A percentile compares a stretch with the other conserved stretches of the same genome.
phyloP scores from a whole-genome alignment of 192 early-diverging fungal genomes.

The Glomus cerebriforme region DNA sequence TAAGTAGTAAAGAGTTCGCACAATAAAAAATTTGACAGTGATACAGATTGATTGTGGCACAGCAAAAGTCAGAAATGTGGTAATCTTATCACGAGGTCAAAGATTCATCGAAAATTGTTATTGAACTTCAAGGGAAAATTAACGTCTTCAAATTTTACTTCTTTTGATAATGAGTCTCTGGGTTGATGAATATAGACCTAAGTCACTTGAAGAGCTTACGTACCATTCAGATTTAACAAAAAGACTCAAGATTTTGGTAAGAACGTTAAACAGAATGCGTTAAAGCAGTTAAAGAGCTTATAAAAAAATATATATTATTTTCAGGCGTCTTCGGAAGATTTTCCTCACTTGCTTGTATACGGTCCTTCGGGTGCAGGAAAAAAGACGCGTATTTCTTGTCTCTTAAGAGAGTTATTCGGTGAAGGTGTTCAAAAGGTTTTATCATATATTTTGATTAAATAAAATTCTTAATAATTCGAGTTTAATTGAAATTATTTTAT shows the following conservation, averaged over 20 bases:
- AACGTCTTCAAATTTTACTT: too few species aligned
- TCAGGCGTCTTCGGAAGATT: slow-evolving; percentile 70
- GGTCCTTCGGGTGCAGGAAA: slow-evolving; percentile 97
- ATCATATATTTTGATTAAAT: background rate
- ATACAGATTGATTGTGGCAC: too few species aligned
- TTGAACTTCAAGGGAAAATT: too few species aligned
- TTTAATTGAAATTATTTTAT: background rate
- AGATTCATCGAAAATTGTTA: too few species aligned
- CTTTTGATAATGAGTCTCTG: background rate
- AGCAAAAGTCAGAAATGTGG: too few species aligned
- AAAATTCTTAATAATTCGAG: background rate
- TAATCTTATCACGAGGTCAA: too few species aligned
- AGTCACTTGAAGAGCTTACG: background rate
- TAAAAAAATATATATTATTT: background rate
- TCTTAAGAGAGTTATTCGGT: slow-evolving; percentile 89
- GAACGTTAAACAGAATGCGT: too few species aligned
- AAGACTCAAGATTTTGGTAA: background rate
- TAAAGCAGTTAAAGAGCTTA: too few species aligned
- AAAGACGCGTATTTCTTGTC: slow-evolving; percentile 88
- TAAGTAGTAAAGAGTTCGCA: too few species aligned
- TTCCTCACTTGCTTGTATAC: slow-evolving; percentile 95
- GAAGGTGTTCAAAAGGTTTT: slow-evolving; percentile 83
- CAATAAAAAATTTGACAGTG: too few species aligned
- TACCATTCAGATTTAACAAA: background rate
- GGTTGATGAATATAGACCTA: background rate